Base-by-base conservation (phyloP, 2,329 filamentous ascomycete species). In the Paraphaeosphaeria minitans region DNA sequence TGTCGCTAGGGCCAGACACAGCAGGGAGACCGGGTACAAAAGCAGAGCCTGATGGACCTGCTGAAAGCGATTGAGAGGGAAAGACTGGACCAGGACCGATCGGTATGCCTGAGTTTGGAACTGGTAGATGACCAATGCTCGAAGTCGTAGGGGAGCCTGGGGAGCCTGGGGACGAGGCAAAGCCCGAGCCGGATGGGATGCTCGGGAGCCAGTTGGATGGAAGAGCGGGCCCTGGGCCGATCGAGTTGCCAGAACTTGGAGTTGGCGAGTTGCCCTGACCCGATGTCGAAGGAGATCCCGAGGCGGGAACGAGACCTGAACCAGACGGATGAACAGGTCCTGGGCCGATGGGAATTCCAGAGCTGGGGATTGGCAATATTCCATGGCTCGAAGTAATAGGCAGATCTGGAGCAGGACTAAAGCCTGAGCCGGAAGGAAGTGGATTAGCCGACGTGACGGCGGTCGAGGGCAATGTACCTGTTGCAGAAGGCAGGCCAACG, bases 381-480 rank as follows among this genome's bases (percentile, higher is more conserved):
- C 16, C 27, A 22, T 52, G 33, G 39, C 47, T 55, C 2, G 27
- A 31, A 27, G 35, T 19, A n/a, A 45, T 39, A 21, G 46, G 21
- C 19, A 51, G 50, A 29, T n/a, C 49, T 8, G 60, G 27, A 13
- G 56, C 54, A 53, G 42, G 56, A 22, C 12, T 54, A 56, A 47
- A 33, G 5, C 12, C 51, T 2, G 59, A 60, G 58, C 49, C 24
- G n/a, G 33, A 51, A 19, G 37, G 33, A 13, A 29, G 7, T 22
- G 21, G 31, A 22, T 31, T 31, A 55, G 39, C 49, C 29, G 59
- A 19, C 22, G 53, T 48, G 9, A 41, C 27, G 31, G 45, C 7
- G 16, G 21, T 42, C 42, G 35, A 19, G 2, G 33, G 31, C 43
- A 31, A 16, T 19, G 29, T 12, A 19, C n/a, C 21, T 13, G 55